Evolutionary conservation across 1,284 basidiomycete genomes (phyloP).

Genomic region (Ustilago trichophora): DNA sequence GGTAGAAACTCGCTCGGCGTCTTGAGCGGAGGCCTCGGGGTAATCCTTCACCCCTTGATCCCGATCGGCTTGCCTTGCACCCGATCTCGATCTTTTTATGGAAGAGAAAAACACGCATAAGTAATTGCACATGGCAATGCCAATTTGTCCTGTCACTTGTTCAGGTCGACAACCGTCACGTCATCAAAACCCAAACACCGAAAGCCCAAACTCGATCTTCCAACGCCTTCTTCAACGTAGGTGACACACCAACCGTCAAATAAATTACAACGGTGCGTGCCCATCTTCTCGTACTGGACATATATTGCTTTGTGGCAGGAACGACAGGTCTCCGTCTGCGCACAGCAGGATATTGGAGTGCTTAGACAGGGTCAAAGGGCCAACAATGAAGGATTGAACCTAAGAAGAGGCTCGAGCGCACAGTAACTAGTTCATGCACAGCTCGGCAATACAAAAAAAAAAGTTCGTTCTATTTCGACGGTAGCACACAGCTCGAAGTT

Average conservation of each 20-base stretch:
- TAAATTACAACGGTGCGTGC: too few species aligned
- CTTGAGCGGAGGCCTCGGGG: conserved; percentile 16
- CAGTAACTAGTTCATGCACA: conserved; percentile 2
- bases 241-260: conserved; percentile 4
- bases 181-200: background rate
- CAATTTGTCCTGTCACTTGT: background rate
- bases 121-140: background rate
- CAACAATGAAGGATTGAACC: too few species aligned
- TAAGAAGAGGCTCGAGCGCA: too few species aligned
- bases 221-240: too few species aligned
- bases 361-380: too few species aligned
- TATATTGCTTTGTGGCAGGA: too few species aligned
- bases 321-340: too few species aligned
- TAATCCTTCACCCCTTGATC: background rate
- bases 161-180: background rate
- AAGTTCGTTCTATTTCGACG: conserved; percentile 5
- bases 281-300: too few species aligned
- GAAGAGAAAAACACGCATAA: too few species aligned
- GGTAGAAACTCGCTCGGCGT: conserved; percentile 14
- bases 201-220: background rate
- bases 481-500: background rate
- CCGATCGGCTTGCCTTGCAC: too few species aligned
- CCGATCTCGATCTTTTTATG: too few species aligned
- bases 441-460: conserved; percentile 19
- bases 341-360: too few species aligned